Conservation (phyloP, 2,329 filamentous ascomycete species). For the Penicillium sp. region DNA sequence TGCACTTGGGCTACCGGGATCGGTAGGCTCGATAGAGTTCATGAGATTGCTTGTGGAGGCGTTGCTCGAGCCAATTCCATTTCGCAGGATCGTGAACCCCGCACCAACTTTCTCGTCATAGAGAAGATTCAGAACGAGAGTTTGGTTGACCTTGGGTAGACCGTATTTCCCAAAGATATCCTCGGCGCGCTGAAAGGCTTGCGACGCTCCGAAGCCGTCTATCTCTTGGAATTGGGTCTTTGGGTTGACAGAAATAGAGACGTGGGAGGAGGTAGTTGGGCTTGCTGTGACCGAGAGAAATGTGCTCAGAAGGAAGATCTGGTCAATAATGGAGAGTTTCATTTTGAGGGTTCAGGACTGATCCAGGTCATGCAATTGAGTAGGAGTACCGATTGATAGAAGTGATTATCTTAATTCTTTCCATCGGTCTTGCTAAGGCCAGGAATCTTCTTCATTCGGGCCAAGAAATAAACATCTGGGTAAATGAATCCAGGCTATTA, state of each 20-base stretch:
- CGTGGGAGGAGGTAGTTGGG: background rate
- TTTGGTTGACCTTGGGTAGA: background rate
- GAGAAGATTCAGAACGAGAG: background rate
- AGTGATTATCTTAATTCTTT: background rate
- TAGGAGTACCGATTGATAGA: background rate
- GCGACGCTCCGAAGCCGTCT: background rate
- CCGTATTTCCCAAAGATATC: constrained; percentile 1
- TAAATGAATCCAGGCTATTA: background rate
- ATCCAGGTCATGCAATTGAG: background rate
- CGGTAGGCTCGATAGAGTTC: constrained; percentile 44
- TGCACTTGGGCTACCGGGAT: constrained; percentile 44
- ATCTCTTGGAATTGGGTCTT: background rate
- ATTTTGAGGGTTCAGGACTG: background rate
- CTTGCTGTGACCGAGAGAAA: background rate
- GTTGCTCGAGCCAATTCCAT: constrained; percentile 41
- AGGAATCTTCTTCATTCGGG: background rate
- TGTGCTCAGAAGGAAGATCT: background rate
- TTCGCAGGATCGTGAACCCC: constrained; percentile 53
- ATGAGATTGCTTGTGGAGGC: constrained; percentile 1
- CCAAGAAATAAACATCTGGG: background rate
- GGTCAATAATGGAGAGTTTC: background rate
- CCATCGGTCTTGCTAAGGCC: background rate
- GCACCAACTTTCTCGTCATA: constrained; percentile 36
- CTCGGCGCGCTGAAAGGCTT: background rate
- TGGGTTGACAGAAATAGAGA: background rate